Base-by-base conservation (phyloP, 2,329 filamentous ascomycete genomes). In the Colletotrichum eleusines region DNA sequence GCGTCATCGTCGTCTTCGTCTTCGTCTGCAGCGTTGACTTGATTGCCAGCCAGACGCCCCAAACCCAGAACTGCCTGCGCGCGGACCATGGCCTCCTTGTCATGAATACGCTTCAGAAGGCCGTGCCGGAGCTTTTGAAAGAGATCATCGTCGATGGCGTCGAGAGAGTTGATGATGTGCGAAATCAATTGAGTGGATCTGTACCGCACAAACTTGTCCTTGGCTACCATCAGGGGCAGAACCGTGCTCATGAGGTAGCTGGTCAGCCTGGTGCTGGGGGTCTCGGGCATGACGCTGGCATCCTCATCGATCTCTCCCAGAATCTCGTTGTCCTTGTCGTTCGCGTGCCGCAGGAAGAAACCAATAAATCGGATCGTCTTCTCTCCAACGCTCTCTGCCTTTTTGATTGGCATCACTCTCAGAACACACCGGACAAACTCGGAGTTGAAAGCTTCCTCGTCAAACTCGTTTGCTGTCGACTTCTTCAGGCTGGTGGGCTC, bases 141-240 rank as follows among this genome's bases (percentile, higher is more conserved):
- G 14, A 98, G 83, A 59, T 96, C 94, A 78, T 97, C 94, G 76
- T 98, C 96, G 75, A 98, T 94, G 2, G 94, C 91, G 73, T 97
- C 94, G 33, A 99, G 86, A 16, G 92, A 96, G 82, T 97, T 97
- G 82, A 99, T 92, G 73, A 98, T 91, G 78, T 97, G 93, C 2
- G 94, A 92, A 63, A 97, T 90, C 63, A 97, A 89, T 79, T 99
- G 96, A 0, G 95, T 97, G 5, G 94, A 90, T 69, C 96, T 88
- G 81, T 94, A 99, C 69, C 96, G 90, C 57, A 98, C 92, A 70
- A 92, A 92, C 81, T 98, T 98, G 81, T 99, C 96, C 81, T 97
- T 98, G 53, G 93, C 90, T 12, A 87, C 88, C 71, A 97, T 85
- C n/a, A 97, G 83, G 6, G 92, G 92, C 3, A 97, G 84, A 26